These are phyloP conservation scores for Venturia effusa DNA, from an alignment of 2,329 filamentous ascomycete genomes.

Conservation along the genomic window DNA sequence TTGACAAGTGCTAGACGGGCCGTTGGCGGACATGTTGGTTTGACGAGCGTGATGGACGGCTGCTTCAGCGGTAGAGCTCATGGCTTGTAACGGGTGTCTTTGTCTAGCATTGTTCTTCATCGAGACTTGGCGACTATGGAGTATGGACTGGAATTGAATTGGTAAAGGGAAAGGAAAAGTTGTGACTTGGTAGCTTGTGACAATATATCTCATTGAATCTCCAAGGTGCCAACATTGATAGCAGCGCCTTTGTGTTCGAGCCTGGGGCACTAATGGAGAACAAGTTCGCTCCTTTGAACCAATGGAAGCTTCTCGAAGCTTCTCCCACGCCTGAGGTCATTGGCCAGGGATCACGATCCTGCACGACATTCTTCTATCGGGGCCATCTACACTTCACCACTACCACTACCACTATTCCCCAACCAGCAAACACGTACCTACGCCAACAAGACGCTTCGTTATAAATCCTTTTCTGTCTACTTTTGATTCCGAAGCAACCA, in stretches of 20 bases:
- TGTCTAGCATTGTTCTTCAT: too few relatives aligned
- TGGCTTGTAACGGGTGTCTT: too few relatives aligned
- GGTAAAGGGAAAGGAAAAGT: too few relatives aligned
- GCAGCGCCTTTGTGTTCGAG: neutral
- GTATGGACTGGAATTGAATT: too few relatives aligned
- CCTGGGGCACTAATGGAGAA: too few relatives aligned
- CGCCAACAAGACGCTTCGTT: neutral
- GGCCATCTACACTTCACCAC: neutral
- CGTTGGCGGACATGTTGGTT: too few relatives aligned
- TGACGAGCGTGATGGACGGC: too few relatives aligned
- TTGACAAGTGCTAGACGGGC: too few relatives aligned
- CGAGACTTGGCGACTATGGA: too few relatives aligned
- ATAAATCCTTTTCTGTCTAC: neutral
- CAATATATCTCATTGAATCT: neutral
- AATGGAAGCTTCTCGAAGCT: slow-evolving; percentile 28
- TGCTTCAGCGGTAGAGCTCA: too few relatives aligned
- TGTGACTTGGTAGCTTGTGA: too few relatives aligned
- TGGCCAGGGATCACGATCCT: neutral
- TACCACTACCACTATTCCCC: neutral
- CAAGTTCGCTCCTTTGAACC: neutral
- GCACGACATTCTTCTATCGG: neutral
- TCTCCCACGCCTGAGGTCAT: slow-evolving; percentile 15
- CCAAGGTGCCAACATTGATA: neutral
- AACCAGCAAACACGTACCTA: neutral
- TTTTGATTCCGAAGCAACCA: slow-evolving; percentile 14